Base-by-base conservation (phyloP, 345 rosid species). In the Salix arbutifolia region DNA sequence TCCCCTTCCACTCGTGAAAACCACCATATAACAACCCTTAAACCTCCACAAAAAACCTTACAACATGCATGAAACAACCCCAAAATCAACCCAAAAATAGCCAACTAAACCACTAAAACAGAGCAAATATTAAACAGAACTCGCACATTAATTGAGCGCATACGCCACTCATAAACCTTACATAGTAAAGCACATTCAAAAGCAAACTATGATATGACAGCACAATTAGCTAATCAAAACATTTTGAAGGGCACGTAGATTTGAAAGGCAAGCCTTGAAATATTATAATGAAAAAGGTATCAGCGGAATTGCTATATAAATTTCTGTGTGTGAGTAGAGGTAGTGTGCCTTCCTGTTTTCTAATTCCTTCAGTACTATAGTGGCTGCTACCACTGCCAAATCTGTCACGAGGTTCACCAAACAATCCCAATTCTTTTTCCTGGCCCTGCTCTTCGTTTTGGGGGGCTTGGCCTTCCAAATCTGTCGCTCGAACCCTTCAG, bases 391-490 rank as follows among this genome's bases (percentile, higher is more conserved):
- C 5, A 38, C 21, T 26, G 4, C 33, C 26, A 6, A 28, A 14
- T 23, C 25, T 65, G 1, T 46, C 35, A 74, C 48, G 77, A 70
- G 64, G 8, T 46, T 31, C 60, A 19, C 46, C 5, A 48, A 30
- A 14, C 48, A 48, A 31, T 35, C 21, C 46, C 13, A 6, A 31
- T 21, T 42, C 19, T 18, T 74, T 14, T 19, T 23, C 2, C 23
- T 74, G 44, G 19, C 69, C 46, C 21, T 62, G 7, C 14, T 74
- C 28, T 74, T 74, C 62, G 18, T 67, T 6, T 9, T 38, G 44
- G 78, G 78, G 67, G 56, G 53, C 66, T 35, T 67, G 65, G 78
- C 56, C 72, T 13, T 52, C 79, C 31, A 31, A 23, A 30, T 56
- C 62, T 31, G 31, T 9, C 17, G 78, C 67, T 75, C 53, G 72